Percentiles rank a stretch among this genome's conserved stretches.
Evolutionary conservation across 257 asterid genomes (phyloP).

Genomic region (Solanum sitiens): DNA sequence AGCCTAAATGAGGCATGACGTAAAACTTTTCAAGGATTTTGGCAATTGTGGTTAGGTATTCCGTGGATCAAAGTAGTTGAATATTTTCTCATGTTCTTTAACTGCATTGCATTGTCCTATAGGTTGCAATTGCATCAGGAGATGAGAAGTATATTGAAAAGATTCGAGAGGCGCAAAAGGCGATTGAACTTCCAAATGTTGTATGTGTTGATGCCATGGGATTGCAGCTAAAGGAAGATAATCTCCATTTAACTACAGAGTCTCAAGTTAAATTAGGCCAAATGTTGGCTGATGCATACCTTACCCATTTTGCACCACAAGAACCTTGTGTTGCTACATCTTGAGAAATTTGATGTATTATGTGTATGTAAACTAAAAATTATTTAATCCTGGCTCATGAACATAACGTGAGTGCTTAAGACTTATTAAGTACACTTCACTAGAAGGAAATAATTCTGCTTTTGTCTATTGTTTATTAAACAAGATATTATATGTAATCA

Average conservation of each 20-base stretch:
- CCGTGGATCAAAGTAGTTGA: background rate
- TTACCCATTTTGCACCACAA: slow-evolving; percentile 19
- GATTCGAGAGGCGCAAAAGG: slow-evolving; percentile 52
- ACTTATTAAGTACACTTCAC: background rate
- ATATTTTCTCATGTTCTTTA: background rate
- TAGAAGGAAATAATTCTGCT: background rate
- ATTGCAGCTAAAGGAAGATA: slow-evolving; percentile 50
- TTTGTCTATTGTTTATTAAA: background rate
- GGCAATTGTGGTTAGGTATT: background rate
- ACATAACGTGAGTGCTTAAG: background rate
- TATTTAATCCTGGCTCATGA: background rate
- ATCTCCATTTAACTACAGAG: slow-evolving; percentile 62
- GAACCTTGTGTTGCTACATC: background rate
- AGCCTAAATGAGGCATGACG: background rate
- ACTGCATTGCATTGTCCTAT: background rate
- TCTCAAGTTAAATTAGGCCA: slow-evolving; percentile 57
- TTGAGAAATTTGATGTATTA: background rate
- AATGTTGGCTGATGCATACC: slow-evolving; percentile 44
- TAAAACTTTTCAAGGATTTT: background rate
- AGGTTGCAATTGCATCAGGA: slow-evolving; percentile 78
- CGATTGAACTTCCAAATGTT: slow-evolving; percentile 47
- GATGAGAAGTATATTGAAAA: slow-evolving; percentile 27
- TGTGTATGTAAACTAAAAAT: background rate
- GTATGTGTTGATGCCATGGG: slow-evolving; percentile 61
- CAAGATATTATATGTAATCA: background rate